Evolutionary conservation across 352 stramenopile species (phyloP).

Genomic region (Globisporangium spiculum): DNA sequence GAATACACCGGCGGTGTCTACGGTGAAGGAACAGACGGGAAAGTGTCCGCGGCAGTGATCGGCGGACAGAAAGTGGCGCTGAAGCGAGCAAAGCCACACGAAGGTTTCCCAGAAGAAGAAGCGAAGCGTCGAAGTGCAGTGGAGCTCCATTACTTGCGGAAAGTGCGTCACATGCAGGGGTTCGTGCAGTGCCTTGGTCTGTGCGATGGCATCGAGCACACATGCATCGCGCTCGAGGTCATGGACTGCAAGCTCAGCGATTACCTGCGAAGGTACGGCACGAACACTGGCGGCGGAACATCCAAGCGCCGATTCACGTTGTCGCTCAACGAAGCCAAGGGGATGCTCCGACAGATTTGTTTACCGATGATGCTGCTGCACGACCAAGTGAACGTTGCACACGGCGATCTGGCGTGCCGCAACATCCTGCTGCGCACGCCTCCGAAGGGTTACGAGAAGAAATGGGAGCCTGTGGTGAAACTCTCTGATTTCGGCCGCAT

Average conservation of each 20-base stretch:
- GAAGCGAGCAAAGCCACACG: constrained; percentile 78
- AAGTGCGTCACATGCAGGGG: constrained; percentile 68
- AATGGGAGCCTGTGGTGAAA: constrained; percentile 81
- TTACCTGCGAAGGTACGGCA: constrained; percentile 72
- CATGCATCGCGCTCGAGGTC: constrained; percentile 83
- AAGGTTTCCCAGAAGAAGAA: constrained; percentile 70
- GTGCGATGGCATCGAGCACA: constrained; percentile 82
- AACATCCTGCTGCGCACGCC: constrained; percentile 84
- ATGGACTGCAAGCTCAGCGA: constrained; percentile 88
- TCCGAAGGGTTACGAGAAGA: constrained; percentile 75
- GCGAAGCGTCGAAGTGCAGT: constrained; percentile 77
- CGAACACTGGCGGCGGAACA: constrained; percentile 19
- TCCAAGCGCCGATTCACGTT: constrained; percentile 61
- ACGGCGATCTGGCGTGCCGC: constrained; percentile 80
- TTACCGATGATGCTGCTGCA: constrained; percentile 77
- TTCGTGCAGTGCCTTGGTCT: constrained; percentile 82
- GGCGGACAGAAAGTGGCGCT: constrained; percentile 77
- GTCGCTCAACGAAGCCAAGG: constrained; percentile 46
- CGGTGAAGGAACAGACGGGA: constrained; percentile 81
- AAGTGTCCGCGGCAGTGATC: constrained; percentile 73
- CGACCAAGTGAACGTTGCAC: constrained; percentile 75
- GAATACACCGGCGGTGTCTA: constrained; percentile 83
- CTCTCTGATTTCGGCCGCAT: constrained; percentile 84
- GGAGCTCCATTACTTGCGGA: constrained; percentile 76
- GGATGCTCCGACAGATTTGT: constrained; percentile 73